A percentile compares a stretch with the other conserved stretches of the same genome.
Evolutionary conservation across 2,329 filamentous ascomycete species (phyloP).

Genomic region (Aquanectria penicillioides): DNA sequence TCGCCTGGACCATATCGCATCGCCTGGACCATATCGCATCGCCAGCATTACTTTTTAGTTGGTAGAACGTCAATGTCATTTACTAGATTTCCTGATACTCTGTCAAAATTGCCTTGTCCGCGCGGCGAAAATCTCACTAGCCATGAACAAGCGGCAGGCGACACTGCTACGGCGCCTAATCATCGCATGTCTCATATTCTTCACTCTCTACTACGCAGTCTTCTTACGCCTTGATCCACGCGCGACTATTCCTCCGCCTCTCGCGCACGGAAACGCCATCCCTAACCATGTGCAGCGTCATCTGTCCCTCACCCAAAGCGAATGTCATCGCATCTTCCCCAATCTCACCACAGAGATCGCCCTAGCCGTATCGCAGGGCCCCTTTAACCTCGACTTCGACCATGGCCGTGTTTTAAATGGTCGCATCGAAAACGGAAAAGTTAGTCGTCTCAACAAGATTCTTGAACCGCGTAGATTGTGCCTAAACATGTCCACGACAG

Average conservation of each 20-base stretch:
- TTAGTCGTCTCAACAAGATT: not conserved
- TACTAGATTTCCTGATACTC: too few species aligned
- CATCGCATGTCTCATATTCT: not conserved
- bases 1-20: too few species aligned
- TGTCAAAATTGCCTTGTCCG: too few species aligned
- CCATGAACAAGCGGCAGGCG: not conserved
- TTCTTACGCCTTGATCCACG: not conserved
- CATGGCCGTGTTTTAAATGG: constrained; percentile 51
- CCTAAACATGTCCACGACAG: too few species aligned
- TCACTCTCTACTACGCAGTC: not conserved
- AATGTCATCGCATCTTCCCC: constrained; percentile 58
- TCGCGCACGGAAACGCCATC: not conserved
- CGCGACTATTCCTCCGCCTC: not conserved
- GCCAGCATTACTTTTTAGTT: too few species aligned
- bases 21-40: too few species aligned
- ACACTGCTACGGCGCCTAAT: not conserved
- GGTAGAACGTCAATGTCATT: too few species aligned
- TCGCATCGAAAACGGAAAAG: constrained; percentile 50
- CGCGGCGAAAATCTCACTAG: too few species aligned
- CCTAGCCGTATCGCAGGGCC: constrained; percentile 53
- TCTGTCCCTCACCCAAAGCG: constrained; percentile 52
- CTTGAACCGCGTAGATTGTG: too few species aligned
- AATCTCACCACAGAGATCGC: constrained; percentile 59
- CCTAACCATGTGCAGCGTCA: constrained; percentile 34
- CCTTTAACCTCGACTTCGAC: constrained; percentile 51